These are phyloP conservation scores for Fusarium compactum DNA, from an alignment of 2,329 filamentous ascomycete genomes.

Conservation along the genomic window DNA sequence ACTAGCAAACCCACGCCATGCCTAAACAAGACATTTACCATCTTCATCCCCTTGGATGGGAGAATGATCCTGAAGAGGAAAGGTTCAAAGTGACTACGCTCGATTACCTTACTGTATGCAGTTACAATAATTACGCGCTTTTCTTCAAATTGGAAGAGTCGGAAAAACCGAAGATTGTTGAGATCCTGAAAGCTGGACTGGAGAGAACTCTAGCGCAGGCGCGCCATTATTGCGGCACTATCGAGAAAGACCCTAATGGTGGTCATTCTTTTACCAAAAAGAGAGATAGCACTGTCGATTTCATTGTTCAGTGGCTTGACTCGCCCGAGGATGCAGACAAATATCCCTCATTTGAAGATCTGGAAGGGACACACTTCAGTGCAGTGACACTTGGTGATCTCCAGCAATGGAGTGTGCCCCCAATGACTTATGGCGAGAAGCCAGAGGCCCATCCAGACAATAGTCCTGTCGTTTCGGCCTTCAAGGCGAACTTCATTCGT, in stretches of 20 bases:
- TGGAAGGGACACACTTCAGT: constrained; percentile 53
- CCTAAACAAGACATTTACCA: constrained; percentile 46
- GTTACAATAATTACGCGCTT: constrained; percentile 55
- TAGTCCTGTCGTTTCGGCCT: constrained; percentile 52
- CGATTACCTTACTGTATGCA: constrained; percentile 50
- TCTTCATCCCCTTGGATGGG: constrained; percentile 53
- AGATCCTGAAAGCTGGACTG: constrained; percentile 51
- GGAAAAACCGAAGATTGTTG: constrained; percentile 45
- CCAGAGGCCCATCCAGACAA: constrained; percentile 53
- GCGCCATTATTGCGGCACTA: constrained; percentile 54
- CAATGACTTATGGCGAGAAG: constrained; percentile 56
- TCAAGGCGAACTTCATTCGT: constrained; percentile 57
- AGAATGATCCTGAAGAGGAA: constrained; percentile 54
- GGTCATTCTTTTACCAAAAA: constrained; percentile 54
- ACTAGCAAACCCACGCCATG: constrained; percentile 38
- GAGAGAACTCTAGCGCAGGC: constrained; percentile 54
- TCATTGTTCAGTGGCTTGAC: constrained; percentile 56
- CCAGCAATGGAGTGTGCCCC: constrained; percentile 50
- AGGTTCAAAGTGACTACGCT: constrained; percentile 54
- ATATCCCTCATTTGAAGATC: constrained; percentile 55
- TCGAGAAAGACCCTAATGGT: constrained; percentile 54
- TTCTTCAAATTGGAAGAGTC: constrained; percentile 54
- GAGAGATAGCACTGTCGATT: constrained; percentile 50
- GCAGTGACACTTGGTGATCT: constrained; percentile 51
- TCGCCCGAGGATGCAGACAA: constrained; percentile 36